Conservation (phyloP, 2,329 filamentous ascomycete species). For the Furcasterigmium furcatum region DNA sequence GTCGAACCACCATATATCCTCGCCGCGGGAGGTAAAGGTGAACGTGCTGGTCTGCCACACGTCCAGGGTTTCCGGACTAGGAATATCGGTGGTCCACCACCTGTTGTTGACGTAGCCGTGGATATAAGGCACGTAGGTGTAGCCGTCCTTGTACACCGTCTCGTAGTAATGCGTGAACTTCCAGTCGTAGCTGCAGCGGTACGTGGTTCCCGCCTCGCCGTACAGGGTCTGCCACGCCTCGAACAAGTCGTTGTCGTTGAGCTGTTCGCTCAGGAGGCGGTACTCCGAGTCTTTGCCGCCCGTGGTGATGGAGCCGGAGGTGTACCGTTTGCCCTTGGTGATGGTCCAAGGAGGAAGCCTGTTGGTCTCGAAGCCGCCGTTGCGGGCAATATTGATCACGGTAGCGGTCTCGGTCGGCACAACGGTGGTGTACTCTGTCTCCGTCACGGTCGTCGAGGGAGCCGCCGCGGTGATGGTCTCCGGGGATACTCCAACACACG, state of each 20-base stretch:
- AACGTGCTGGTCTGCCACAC: background rate
- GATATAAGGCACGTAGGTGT: background rate
- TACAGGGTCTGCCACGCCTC: constrained; percentile 1
- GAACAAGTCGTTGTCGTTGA: background rate
- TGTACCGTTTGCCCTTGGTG: background rate
- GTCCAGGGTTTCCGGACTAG: background rate
- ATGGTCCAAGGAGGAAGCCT: background rate
- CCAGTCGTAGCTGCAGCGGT: constrained; percentile 1
- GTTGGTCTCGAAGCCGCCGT: constrained; percentile 1
- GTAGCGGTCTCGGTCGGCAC: background rate
- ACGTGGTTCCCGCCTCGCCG: background rate
- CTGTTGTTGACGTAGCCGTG: background rate
- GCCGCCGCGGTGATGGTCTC: constrained; percentile 13
- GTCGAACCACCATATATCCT: background rate
- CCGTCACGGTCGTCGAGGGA: background rate
- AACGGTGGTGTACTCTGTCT: background rate
- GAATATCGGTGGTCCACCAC: background rate
- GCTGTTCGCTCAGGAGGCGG: background rate
- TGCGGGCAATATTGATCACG: background rate
- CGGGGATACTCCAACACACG: constrained; percentile 16
- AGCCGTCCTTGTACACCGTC: background rate
- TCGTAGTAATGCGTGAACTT: background rate
- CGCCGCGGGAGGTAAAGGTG: background rate
- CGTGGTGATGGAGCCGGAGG: background rate
- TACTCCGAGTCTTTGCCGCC: background rate